A percentile compares a stretch with the other conserved stretches of the same genome.
Evolutionary conservation across 805 yeast genomes (phyloP).

Genomic region (Ogataea ramenticola): DNA sequence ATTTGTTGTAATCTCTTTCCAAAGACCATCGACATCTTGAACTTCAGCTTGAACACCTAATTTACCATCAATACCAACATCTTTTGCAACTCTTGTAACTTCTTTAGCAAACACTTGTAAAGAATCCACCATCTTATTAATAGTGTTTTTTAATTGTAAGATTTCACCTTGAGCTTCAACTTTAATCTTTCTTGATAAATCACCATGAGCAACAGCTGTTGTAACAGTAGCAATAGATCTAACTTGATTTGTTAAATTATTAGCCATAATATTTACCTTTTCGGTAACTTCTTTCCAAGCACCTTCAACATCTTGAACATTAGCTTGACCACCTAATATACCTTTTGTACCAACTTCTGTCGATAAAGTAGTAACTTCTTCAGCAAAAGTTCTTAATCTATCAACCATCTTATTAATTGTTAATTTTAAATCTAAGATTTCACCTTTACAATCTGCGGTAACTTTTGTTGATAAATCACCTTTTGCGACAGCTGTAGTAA

Average conservation of each 20-base stretch:
- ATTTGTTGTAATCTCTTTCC: constrained; percentile 89
- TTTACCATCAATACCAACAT: constrained; percentile 90
- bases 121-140: constrained; percentile 90
- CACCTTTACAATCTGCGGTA: constrained; percentile 81
- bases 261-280: constrained; percentile 83
- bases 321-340: constrained; percentile 85
- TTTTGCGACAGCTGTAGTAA: constrained; percentile 80
- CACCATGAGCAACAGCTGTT: constrained; percentile 89
- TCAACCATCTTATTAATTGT: constrained; percentile 89
- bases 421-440: constrained; percentile 68
- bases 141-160: constrained; percentile 75
- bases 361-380: constrained; percentile 79
- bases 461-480: constrained; percentile 79
- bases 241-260: constrained; percentile 80
- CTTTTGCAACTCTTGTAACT: constrained; percentile 84
- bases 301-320: constrained; percentile 78
- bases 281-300: constrained; percentile 89
- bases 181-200: constrained; percentile 74
- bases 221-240: constrained; percentile 86
- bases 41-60: constrained; percentile 91
- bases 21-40: constrained; percentile 81
- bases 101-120: constrained; percentile 82
- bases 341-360: constrained; percentile 83
- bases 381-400: constrained; percentile 73
- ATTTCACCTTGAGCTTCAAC: constrained; percentile 91